Conservation (phyloP, 352 stramenopile genomes). For the Phytopythium cucurbitacearum region DNA sequence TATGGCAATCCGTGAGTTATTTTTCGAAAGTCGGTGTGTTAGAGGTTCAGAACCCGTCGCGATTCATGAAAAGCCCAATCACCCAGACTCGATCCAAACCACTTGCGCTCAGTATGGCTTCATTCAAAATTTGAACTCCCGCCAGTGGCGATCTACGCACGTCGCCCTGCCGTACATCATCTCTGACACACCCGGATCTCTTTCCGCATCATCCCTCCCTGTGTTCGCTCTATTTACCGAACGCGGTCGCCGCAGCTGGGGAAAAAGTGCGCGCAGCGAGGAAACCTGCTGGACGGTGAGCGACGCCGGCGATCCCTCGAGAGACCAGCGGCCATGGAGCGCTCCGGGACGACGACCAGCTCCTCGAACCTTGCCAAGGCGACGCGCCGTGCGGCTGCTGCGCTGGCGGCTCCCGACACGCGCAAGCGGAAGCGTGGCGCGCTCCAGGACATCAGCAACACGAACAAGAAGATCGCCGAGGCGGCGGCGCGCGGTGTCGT, state of each 20-base stretch:
- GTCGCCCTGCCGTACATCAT: not conserved
- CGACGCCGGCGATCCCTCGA: not conserved
- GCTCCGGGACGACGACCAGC: not conserved
- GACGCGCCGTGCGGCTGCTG: conserved; percentile 5
- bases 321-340: conserved; percentile 1
- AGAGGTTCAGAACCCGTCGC: no score
- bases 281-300: no score
- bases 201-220: conserved; percentile 5
- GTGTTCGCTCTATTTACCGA: not conserved
- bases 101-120: conserved; percentile 1
- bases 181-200: not conserved
- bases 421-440: conserved; percentile 77
- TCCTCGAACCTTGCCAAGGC: conserved; percentile 1
- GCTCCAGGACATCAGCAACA: conserved; percentile 84
- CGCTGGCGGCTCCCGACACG: conserved; percentile 17
- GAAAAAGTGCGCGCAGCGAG: not conserved
- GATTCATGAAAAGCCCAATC: not conserved
- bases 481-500: conserved; percentile 3
- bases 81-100: not conserved
- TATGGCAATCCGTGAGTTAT: no score
- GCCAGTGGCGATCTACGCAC: not conserved
- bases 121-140: conserved; percentile 8
- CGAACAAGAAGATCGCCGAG: conserved; percentile 29
- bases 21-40: no score
- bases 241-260: not conserved